Evolutionary conservation across 129 eudicot species (phyloP), one percentile per base, ranked within the genome.

Genomic region (Dittrichia graveolens): DNA sequence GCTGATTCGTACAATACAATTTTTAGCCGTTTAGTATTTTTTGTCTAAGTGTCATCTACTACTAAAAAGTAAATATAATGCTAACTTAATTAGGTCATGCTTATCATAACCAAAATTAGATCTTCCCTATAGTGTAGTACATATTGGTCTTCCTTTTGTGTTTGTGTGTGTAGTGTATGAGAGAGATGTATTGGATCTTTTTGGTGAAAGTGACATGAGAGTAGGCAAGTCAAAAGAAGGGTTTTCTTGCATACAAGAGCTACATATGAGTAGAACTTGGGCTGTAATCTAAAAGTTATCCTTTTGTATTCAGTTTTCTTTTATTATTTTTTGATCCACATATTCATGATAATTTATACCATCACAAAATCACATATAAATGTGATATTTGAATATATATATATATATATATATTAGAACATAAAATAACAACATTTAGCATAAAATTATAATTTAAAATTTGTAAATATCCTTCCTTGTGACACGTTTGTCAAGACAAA

Each of bases 141-240:
- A 59, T 48, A 40, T 38, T 38, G 38, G 67, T 55, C 49, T 7
- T 53, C 46, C 5, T 34, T 35, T 8, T 61, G 15, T 13, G 14
- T 65, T 18, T 11, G 16, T 44, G 69, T 69, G 78, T 73, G 46
- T 73, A 13, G 57, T 31, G 66, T 46, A 44, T 14, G 57, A 66
- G 73, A 65, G 66, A 66, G 54, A 61, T 44, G 59, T 49, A 60
- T 61, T 61, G 67, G 38, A 71, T 44, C 77, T 78, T 78, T 78
- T 71, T 78, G 72, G 73, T 78, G 82, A 78, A 78, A 71, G 66
- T 63, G 82, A 78, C 73, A 48, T 71, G 59, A 54, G 50, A 18
- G 49, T 16, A 78, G 72, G 72, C 50, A 70, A 78, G 77, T 70
- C 66, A 61, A 78, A 78, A 78, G 48, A 70, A 78, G 59, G 44